Base-by-base conservation (phyloP, 2,329 filamentous ascomycete species). In the Aspergillus terreus region DNA sequence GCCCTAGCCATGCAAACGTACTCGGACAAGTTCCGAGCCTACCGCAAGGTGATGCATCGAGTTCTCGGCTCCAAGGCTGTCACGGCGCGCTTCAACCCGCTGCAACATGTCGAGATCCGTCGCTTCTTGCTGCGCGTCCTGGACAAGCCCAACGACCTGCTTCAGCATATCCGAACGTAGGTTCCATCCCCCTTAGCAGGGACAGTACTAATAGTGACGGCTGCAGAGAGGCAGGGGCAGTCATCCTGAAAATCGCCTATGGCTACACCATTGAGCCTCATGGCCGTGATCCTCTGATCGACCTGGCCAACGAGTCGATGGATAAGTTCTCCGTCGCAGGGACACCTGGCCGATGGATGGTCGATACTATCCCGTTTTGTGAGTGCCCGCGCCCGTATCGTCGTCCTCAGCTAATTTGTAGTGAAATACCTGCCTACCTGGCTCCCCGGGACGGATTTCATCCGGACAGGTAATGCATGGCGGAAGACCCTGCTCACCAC, bases 391-490 rank as follows among this genome's bases (percentile, higher is more conserved):
- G 14, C n/a, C n/a, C n/a, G 36, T 25, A 4, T 3, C n/a, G 11
- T 7, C n/a, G 12, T 19, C 9, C 35, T 35, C 35, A 14, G 30
- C 23, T 15, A 46, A 14, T 4, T 7, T n/a, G 11, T n/a, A 65
- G 63, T 67, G 19, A 63, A 47, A 54, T 62, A 64, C 45, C 30
- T 78, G 0, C 77, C 78, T 0, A 60, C 71, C 2, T 77, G 74
- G 71, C 58, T 76, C n/a, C 77, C 76, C 1, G 76, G 77, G 0
- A 67, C 73, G 6, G 58, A 56, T 2, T 80, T 78, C 65, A 73
- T 77, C 45, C 49, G 57, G 4, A 74, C 62, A 0, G 76, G 74
- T 0, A 64, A 64, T 12, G 44, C 57, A 0, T 76, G 70, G 64
- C 64, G 60, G 4, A 60, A 58, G 4, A 63, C 56, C 2, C 54